Evolutionary conservation across 2,329 filamentous ascomycete species (phyloP).

Genomic region (Microsporum audouinii): DNA sequence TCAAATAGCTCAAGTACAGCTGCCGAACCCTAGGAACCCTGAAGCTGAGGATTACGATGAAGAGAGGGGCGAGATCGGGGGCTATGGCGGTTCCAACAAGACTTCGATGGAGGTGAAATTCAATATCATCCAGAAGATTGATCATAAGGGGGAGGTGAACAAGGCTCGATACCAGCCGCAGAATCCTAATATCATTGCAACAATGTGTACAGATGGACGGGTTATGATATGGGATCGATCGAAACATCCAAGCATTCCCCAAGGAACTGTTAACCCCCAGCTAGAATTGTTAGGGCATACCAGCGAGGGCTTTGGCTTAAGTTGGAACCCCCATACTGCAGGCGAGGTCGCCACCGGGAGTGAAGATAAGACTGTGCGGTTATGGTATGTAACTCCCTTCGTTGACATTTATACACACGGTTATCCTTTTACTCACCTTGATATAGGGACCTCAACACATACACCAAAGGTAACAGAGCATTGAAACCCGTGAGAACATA

Average conservation of each 20-base stretch:
- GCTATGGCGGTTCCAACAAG: constrained; percentile 63
- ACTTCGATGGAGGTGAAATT: constrained; percentile 65
- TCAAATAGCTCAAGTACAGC: constrained; percentile 86
- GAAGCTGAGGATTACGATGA: constrained; percentile 83
- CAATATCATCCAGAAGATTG: constrained; percentile 87
- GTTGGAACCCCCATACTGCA: constrained; percentile 76
- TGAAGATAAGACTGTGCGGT: constrained; percentile 78
- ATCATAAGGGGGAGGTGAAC: constrained; percentile 94
- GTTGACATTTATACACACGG: background rate
- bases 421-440: background rate
- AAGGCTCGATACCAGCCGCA: constrained; percentile 97
- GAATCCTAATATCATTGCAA: constrained; percentile 93
- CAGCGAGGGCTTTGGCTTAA: constrained; percentile 80
- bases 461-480: constrained; percentile 56
- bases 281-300: constrained; percentile 76
- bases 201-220: constrained; percentile 74
- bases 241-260: constrained; percentile 72
- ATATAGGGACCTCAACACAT: constrained; percentile 64
- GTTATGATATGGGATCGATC: constrained; percentile 93
- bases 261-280: constrained; percentile 65
- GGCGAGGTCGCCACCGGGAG: constrained; percentile 82
- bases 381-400: constrained; percentile 53
- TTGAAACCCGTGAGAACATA: constrained; percentile 64
- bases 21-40: constrained; percentile 60
- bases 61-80: constrained; percentile 82